Base-by-base conservation (phyloP, 805 yeast genomes). In the Suhomyces sp. region DNA sequence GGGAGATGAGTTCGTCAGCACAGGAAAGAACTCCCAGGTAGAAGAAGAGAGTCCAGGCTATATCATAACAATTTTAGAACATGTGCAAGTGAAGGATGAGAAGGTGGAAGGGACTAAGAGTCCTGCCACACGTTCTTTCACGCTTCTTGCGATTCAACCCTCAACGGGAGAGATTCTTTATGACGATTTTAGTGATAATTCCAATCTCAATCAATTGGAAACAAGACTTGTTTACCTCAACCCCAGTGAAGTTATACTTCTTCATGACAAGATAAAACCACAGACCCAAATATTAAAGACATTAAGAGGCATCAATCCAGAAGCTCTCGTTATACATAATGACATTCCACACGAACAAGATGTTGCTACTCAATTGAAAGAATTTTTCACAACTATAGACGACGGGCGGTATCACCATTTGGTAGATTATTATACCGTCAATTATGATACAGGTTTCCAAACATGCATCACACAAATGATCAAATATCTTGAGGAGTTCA, bases 161-260 rank as follows among this genome's bases (percentile, higher is more conserved):
- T 57, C 76, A 1, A 80, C 90, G 1, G 96, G 96, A 1, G 86
- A 83, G 28, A 72, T 88, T 3, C 56, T 85, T 0, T 77, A 76
- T 43, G 98, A 93, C 54, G 59, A 60, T 6, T 88, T 93, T 51
- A 53, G 53, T 3, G 97, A 88, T 50, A 68, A 69, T 13, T 55
- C 63, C 8, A 42, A 76, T 8, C 68, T 81, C n/a, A 72, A 64
- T 26, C 81, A 81, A 43, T 58, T 91, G 14, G 88, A 84, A 42
- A 85, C 95, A 0, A 60, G 98, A 35, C 55, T 88, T 6, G 60
- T 76, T 28, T 88, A 86, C 54, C 60, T 90, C 40, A 76, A 76
- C 26, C 97, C 98, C 0, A 74, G 80, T 25, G 98, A 91, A 54
- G 70, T 86, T 9, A 42, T 88, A 1, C 47, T 74, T 9, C 49